Percentiles rank a stretch among this genome's conserved stretches.
Conservation (phyloP, 2,329 filamentous ascomycete species). For the Purpureocillium lavendulum region DNA sequence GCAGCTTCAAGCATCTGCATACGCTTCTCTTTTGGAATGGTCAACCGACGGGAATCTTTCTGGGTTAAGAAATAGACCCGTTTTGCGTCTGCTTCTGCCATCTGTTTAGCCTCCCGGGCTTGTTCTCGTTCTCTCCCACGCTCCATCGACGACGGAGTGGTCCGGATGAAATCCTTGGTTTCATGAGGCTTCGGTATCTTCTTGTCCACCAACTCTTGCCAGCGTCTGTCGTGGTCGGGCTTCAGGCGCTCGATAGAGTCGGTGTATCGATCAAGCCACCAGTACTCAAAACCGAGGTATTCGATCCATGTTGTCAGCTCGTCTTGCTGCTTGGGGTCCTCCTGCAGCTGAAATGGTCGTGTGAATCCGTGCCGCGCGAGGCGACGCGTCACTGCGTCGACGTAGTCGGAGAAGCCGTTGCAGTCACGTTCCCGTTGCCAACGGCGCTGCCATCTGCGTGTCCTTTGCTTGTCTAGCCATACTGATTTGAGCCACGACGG, state of each 20-base stretch:
- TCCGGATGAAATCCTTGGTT: constrained; percentile 8
- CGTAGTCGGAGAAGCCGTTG: constrained; percentile 15
- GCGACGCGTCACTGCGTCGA: constrained; percentile 13
- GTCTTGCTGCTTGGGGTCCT: constrained; percentile 19
- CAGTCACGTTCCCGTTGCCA: constrained; percentile 9
- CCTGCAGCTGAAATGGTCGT: constrained; percentile 17
- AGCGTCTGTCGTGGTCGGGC: constrained; percentile 17
- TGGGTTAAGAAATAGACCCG: constrained; percentile 3
- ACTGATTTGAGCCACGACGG: constrained; percentile 3
- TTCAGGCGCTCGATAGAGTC: constrained; percentile 11
- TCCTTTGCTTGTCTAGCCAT: constrained; percentile 5
- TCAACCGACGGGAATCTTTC: constrained; percentile 1
- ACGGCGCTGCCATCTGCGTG: constrained; percentile 4
- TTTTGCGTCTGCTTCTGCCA: constrained; percentile 1
- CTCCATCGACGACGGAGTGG: background rate
- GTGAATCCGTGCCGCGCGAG: constrained; percentile 19
- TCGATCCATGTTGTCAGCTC: constrained; percentile 26
- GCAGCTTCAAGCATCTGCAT: constrained; percentile 4
- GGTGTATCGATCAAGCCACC: constrained; percentile 14
- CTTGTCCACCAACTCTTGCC: constrained; percentile 19
- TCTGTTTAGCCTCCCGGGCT: background rate
- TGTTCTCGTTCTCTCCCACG: constrained; percentile 1
- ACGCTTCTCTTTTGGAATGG: constrained; percentile 3
- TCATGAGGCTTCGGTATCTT: constrained; percentile 14
- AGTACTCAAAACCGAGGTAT: constrained; percentile 22